Conservation (phyloP, 2,329 filamentous ascomycete species). For the Fusarium oligoseptatum region DNA sequence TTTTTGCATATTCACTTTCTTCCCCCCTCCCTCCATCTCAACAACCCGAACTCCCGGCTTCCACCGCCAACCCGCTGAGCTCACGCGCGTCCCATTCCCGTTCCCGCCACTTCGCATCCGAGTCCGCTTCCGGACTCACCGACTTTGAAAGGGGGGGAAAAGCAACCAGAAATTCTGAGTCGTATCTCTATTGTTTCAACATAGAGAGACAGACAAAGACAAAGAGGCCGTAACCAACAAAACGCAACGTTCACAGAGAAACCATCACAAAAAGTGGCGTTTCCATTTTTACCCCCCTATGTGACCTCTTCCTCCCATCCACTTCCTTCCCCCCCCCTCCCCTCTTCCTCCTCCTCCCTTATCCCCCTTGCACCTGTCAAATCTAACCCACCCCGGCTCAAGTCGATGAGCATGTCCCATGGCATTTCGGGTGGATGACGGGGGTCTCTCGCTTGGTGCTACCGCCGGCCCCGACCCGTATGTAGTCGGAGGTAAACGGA, state of each 20-base stretch:
- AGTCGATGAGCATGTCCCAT: constrained; percentile 54
- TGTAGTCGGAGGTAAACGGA: constrained; percentile 55
- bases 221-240: not conserved
- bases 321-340: not conserved
- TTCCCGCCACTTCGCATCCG: constrained; percentile 34
- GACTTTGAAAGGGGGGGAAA: constrained; percentile 17
- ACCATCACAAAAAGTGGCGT: not conserved
- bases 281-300: constrained; percentile 16
- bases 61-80: constrained; percentile 24
- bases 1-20: not conserved
- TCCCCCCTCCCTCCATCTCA: constrained; percentile 22
- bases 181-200: not conserved
- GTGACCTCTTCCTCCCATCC: constrained; percentile 15
- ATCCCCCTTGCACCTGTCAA: constrained; percentile 17
- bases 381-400: constrained; percentile 31
- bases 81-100: constrained; percentile 27
- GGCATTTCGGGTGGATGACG: constrained; percentile 56
- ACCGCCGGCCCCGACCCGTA: constrained; percentile 44
- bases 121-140: constrained; percentile 29
- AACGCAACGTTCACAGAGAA: not conserved
- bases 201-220: not conserved
- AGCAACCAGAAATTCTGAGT: not conserved
- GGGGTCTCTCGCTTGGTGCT: constrained; percentile 48
- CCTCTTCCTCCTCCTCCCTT: not conserved
- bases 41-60: constrained; percentile 7